Evolutionary conservation across 345 rosid species (phyloP).

Genomic region (Leavenworthia alabamica): DNA sequence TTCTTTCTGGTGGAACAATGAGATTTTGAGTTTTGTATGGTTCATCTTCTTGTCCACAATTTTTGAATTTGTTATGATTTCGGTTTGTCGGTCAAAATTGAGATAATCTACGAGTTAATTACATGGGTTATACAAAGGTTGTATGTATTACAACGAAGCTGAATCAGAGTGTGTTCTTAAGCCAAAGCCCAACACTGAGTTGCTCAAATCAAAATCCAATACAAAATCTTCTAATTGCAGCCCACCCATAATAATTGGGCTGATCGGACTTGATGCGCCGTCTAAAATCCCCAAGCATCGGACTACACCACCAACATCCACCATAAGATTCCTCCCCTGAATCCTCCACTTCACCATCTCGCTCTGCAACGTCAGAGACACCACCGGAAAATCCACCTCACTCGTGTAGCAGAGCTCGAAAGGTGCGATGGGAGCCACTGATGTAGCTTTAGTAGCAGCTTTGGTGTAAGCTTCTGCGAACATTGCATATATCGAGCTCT

Average conservation of each 20-base stretch:
- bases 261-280: constrained; percentile 42
- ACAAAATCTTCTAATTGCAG: constrained; percentile 61
- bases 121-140: neutral
- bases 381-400: constrained; percentile 36
- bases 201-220: constrained; percentile 61
- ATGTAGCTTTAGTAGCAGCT: constrained; percentile 40
- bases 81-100: constrained; percentile 25
- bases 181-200: constrained; percentile 58
- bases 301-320: constrained; percentile 39
- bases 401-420: constrained; percentile 48
- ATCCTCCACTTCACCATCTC: constrained; percentile 87
- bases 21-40: too few species aligned
- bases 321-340: constrained; percentile 51
- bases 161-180: constrained; percentile 29
- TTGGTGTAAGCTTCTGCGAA: constrained; percentile 38
- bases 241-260: constrained; percentile 59
- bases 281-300: constrained; percentile 67
- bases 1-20: too few species aligned
- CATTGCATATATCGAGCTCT: constrained; percentile 45
- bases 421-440: constrained; percentile 47
- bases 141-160: neutral
- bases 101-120: constrained; percentile 14
- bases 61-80: too few species aligned
- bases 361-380: constrained; percentile 73
- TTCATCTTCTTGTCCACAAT: too few species aligned